Evolutionary conservation across 163 green algal genomes (phyloP), one percentile per base, ranked within the genome.

Genomic region (Scenedesmus sp.): DNA sequence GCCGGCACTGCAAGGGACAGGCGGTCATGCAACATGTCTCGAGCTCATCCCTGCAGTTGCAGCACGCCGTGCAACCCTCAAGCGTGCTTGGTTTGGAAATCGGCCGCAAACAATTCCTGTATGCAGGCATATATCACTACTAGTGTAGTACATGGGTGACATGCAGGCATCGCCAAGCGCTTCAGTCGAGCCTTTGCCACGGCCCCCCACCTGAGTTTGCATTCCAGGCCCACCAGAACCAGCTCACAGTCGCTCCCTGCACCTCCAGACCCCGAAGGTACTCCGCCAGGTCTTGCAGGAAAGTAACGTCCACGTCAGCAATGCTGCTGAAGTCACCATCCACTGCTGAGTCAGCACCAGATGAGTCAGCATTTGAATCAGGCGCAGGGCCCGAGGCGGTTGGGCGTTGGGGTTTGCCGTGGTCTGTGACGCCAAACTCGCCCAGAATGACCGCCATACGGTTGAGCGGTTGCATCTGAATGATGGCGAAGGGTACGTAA

Each of bases 181-280:
- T n/a, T n/a, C n/a, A n/a, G n/a, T n/a, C n/a, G n/a, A n/a, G n/a
- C n/a, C n/a, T n/a, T n/a, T 56, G 46, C 46, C 46, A 18, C 7
- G 10, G 18, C 40, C 22, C 42, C 84, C 44, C 68, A 89, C 85
- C 65, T 83, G 86, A 85, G 49, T 90, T 90, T 18, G 86, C 86
- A 1, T 90, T 90, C 86, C 86, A 90, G 35, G 86, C 42, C 86
- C 86, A 90, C 68, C 42, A 85, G 7, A 84, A 90, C 86, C 86
- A 90, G 30, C 40, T 73, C 10, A 90, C 30, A 7, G 44, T 59
- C 1, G 59, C 61, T 12, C 83, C 83, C 59, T 42, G 35, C 37
- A 33, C 42, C 83, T 89, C 33, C 13, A 61, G 3, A 2, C 43
- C 20, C 13, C 30, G 49, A 40, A 89, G 44, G 7, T 81, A 89